phyloP scores from a whole-genome alignment of 768 basidiomycete species.

The Boletus vermiculosoides region DNA sequence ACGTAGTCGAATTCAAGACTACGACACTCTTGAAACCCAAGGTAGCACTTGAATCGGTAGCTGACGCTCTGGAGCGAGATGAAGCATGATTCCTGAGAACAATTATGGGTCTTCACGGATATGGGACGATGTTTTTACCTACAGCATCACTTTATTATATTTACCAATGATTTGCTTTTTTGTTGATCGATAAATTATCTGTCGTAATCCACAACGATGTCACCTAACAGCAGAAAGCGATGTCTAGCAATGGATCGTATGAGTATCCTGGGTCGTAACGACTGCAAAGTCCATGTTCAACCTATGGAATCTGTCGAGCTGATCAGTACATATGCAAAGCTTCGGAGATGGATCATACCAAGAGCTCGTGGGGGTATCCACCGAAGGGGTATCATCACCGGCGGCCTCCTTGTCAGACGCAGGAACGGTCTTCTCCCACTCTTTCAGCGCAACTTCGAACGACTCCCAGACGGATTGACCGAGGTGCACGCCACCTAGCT shows the following conservation, averaged over 20 bases:
- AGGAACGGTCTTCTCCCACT: conserved; percentile 53
- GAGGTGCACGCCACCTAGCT: conserved; percentile 66
- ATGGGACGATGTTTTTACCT: conserved; percentile 5
- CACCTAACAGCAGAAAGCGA: conserved; percentile 7
- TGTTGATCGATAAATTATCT: conserved; percentile 27
- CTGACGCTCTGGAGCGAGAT: conserved; percentile 31
- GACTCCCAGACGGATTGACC: conserved; percentile 77
- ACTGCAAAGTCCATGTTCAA: neutral
- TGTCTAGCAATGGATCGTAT: conserved; percentile 1
- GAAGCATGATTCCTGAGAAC: conserved; percentile 12
- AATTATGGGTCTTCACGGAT: neutral
- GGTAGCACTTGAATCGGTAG: conserved; percentile 45
- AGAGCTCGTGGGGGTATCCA: conserved; percentile 22
- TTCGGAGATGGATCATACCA: conserved; percentile 6
- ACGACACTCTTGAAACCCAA: conserved; percentile 51
- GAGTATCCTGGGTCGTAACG: neutral
- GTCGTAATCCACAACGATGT: conserved; percentile 1
- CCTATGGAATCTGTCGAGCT: neutral
- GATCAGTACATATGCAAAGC: neutral
- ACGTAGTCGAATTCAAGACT: conserved; percentile 47
- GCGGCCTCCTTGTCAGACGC: conserved; percentile 20
- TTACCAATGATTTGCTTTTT: conserved; percentile 15
- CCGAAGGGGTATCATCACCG: conserved; percentile 23
- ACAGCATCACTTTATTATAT: conserved; percentile 28
- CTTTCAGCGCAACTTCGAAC: conserved; percentile 63